Base-by-base conservation (phyloP, 1,284 basidiomycete genomes). In the Pseudozyma sp. region DNA sequence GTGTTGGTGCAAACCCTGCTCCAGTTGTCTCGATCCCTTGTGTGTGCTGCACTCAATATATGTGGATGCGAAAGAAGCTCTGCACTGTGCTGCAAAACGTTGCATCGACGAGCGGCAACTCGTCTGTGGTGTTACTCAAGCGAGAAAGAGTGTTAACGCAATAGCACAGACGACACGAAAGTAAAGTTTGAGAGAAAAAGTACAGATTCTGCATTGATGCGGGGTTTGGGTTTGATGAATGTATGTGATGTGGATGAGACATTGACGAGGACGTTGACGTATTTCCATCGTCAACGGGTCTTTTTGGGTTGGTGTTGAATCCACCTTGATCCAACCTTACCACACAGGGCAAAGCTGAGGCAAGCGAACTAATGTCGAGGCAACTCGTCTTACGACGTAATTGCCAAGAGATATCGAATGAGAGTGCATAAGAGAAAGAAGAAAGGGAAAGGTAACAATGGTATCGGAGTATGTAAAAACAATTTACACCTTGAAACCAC, bases 401-500 rank as follows among this genome's bases (percentile, higher is more conserved):
- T 31, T 3, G 25, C 11, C 25, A 10, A 12, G 10, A 25, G 12
- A 48, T 12, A 21, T 13, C 12, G 6, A 55, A 21, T 14, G 2
- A 38, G 44, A n/a, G 51, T 45, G 35, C 34, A 59, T 44, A 35
- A 35, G 25, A 53, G 25, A 38, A 48, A 31, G 8, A 34, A 40
- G 35, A 16, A 43, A 48, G 25, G 51, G 25, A n/a, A 35, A 19
- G 21, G 25, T 6, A 19, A 38, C n/a, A 12, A 14, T 25, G 45
- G 40, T 16, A 43, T 51, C 43, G 43, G 19, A n/a, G 34, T 51
- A 47, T 25, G 42, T 51, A 16, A 52, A 14, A 14, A 14, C 21
- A 21, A 7, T 65, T 80, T 83, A 83, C 59, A 83, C 82, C 77
- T 81, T 86, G 86, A 86, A 87, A 51, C 84, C 86, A 55, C 86